Percentiles rank a stretch among this genome's conserved stretches.
Conservation (phyloP, 2,329 filamentous ascomycete genomes). For the Dothistroma septosporum region DNA sequence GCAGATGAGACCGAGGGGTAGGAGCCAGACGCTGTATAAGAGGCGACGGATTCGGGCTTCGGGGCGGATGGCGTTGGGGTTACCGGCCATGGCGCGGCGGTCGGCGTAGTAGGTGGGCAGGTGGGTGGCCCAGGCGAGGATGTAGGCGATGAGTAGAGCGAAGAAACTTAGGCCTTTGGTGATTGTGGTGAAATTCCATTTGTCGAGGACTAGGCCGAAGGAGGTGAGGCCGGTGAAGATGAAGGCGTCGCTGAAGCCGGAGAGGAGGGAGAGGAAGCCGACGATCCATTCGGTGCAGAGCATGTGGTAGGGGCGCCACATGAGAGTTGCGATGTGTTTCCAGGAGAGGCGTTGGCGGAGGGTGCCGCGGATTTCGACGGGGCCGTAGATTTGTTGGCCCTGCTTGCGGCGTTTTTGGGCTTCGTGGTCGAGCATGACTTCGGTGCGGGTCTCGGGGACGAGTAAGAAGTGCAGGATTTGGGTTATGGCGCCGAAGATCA, state of each 20-base stretch:
- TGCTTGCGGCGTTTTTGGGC: conserved; percentile 64
- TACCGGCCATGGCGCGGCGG: conserved; percentile 44
- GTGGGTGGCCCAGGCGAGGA: conserved; percentile 59
- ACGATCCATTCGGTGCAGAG: conserved; percentile 73
- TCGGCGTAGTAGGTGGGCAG: conserved; percentile 49
- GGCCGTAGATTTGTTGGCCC: conserved; percentile 62
- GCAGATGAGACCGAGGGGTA: not conserved
- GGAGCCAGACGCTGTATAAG: conserved; percentile 42
- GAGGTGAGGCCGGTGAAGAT: conserved; percentile 77
- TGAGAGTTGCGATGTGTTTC: conserved; percentile 47
- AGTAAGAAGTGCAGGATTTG: conserved; percentile 52
- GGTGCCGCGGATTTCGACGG: conserved; percentile 58
- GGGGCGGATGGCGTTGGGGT: conserved; percentile 52
- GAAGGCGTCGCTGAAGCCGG: conserved; percentile 68
- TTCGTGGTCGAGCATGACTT: conserved; percentile 69
- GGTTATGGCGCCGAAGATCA: conserved; percentile 69
- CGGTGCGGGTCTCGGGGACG: conserved; percentile 74
- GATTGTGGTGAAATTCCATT: conserved; percentile 58
- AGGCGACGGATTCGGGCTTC: conserved; percentile 65
- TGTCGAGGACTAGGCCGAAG: conserved; percentile 60
- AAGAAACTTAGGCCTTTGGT: conserved; percentile 57
- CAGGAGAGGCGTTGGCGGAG: conserved; percentile 7
- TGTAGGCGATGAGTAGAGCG: conserved; percentile 60
- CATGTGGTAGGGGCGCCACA: conserved; percentile 66
- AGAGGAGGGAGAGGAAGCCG: conserved; percentile 63